phyloP scores from a whole-genome alignment of 768 basidiomycete genomes.

The Daedaleopsis nitida region DNA sequence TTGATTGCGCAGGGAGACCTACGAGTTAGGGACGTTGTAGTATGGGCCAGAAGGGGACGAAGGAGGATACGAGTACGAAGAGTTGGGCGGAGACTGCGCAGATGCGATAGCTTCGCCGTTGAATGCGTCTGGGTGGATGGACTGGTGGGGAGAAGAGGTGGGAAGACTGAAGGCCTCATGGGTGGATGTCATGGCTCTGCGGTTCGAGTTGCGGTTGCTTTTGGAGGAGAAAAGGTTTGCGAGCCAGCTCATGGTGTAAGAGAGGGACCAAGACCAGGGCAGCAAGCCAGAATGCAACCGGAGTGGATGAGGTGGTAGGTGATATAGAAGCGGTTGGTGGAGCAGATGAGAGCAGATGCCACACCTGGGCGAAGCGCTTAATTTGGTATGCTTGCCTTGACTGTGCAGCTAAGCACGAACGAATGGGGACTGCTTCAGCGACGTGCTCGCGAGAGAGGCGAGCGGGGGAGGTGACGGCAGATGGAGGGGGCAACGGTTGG shows the following conservation, averaged over 20 bases:
- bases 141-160: constrained; percentile 62
- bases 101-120: constrained; percentile 53
- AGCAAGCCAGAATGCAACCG: constrained; percentile 1
- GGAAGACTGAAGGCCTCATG: constrained; percentile 90
- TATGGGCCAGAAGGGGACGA: constrained; percentile 54
- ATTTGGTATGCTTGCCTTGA: neutral
- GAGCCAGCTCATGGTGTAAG: constrained; percentile 68
- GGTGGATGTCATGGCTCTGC: constrained; percentile 71
- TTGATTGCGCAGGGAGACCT: constrained; percentile 13
- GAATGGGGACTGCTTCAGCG: neutral
- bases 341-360: constrained; percentile 19
- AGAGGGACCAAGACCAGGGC: neutral
- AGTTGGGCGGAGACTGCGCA: constrained; percentile 49
- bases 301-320: constrained; percentile 8
- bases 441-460: neutral
- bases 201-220: constrained; percentile 43
- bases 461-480: neutral
- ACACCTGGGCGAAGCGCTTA: constrained; percentile 18
- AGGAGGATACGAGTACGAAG: constrained; percentile 82
- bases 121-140: constrained; percentile 60
- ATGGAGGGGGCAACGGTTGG: neutral
- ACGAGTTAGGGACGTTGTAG: constrained; percentile 64
- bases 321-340: constrained; percentile 20
- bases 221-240: constrained; percentile 60
- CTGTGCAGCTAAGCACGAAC: neutral